Percentiles rank a stretch among this genome's conserved stretches.
These are phyloP conservation scores for Saccharomyces hybrid DNA, from an alignment of 1,139 yeast species.

Conservation along the genomic window DNA sequence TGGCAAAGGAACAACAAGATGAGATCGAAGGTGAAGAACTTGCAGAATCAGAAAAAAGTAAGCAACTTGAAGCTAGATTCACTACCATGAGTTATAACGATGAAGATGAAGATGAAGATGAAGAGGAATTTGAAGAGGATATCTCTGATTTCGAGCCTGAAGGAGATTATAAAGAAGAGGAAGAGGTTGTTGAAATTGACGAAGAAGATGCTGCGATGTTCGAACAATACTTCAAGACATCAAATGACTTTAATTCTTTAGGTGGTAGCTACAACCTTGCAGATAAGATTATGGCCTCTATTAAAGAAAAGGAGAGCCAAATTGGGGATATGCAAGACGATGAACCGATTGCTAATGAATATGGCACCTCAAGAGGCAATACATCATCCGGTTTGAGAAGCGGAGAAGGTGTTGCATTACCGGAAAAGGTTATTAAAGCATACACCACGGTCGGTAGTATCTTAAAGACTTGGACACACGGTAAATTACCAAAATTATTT, in stretches of 20 bases:
- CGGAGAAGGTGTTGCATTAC: conserved; percentile 60
- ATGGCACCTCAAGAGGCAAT: conserved; percentile 21
- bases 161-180: conserved; percentile 45
- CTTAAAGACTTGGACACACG: conserved; percentile 84
- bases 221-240: conserved; percentile 52
- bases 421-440: conserved; percentile 93
- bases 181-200: conserved; percentile 50
- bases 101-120: conserved; percentile 21
- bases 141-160: conserved; percentile 45
- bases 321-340: conserved; percentile 18
- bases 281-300: conserved; percentile 84
- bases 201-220: conserved; percentile 66
- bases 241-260: conserved; percentile 34
- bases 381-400: conserved; percentile 17
- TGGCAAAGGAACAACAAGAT: conserved; percentile 89
- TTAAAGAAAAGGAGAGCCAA: conserved; percentile 58
- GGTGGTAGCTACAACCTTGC: conserved; percentile 62
- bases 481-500: conserved; percentile 89
- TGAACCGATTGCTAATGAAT: conserved; percentile 14
- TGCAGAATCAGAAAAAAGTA: conserved; percentile 24
- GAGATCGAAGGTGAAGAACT: conserved; percentile 50
- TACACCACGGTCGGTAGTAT: conserved; percentile 87
- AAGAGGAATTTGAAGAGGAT: conserved; percentile 39
- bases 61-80: conserved; percentile 26
- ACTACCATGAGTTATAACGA: conserved; percentile 23